Conservation (phyloP, 805 yeast species). For the Metschnikowia lochheadii region DNA sequence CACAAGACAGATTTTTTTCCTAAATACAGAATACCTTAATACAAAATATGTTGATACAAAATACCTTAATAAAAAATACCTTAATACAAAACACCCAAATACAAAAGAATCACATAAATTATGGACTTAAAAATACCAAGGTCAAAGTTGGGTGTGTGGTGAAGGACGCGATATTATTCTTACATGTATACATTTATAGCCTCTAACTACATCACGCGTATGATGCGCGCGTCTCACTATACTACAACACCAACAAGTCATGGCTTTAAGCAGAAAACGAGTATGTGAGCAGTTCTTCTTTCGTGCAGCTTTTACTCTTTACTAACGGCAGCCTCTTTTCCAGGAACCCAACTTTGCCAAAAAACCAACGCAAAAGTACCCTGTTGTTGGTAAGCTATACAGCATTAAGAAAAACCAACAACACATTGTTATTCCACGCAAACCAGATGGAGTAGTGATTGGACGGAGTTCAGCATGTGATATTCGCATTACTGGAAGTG, state of each 20-base stretch:
- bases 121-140: too few species aligned
- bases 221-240: not conserved
- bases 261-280: constrained; percentile 26
- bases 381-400: constrained; percentile 22
- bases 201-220: too few species aligned
- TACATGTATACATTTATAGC: too few species aligned
- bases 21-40: too few species aligned
- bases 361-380: constrained; percentile 18
- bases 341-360: constrained; percentile 13
- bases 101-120: too few species aligned
- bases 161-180: too few species aligned
- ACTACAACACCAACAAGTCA: not conserved
- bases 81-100: too few species aligned
- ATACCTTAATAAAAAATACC: too few species aligned
- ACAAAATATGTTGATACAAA: too few species aligned
- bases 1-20: too few species aligned
- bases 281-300: constrained; percentile 15
- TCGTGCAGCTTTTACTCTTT: too few species aligned
- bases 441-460: constrained; percentile 28
- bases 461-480: constrained; percentile 65
- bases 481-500: constrained; percentile 47
- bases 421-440: constrained; percentile 22
- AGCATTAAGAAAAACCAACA: constrained; percentile 19
- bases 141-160: too few species aligned
- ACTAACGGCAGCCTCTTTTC: constrained; percentile 18